Evolutionary conservation across 192 early-diverging fungal species (phyloP).

Genomic region (Backusella australiensis): DNA sequence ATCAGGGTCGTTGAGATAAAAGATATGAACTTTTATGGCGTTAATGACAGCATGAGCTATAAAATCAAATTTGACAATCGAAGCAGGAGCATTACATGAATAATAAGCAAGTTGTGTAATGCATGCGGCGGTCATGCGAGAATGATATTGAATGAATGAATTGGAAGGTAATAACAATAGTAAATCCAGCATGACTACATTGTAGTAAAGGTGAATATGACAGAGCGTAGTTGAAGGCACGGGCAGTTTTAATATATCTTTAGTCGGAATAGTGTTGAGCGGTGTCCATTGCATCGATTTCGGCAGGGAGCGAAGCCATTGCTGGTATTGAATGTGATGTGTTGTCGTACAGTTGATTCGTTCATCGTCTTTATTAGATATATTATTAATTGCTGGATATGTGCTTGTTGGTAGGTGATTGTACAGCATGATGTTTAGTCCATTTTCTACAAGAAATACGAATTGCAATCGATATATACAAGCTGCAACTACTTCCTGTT

Average conservation of each 20-base stretch:
- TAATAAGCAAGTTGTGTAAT: constrained; percentile 15
- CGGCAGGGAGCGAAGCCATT: constrained; percentile 5
- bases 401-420: constrained; percentile 3
- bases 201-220: constrained; percentile 4
- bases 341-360: neutral
- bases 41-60: neutral
- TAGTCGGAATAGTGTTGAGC: neutral
- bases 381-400: neutral
- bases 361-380: neutral
- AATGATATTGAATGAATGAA: neutral
- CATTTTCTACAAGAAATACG: constrained; percentile 2
- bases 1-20: neutral
- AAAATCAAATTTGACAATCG: constrained; percentile 12
- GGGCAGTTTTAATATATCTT: constrained; percentile 5
- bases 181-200: neutral
- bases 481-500: neutral
- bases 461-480: constrained; percentile 13
- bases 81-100: constrained; percentile 1
- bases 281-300: constrained; percentile 11
- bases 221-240: neutral
- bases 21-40: constrained; percentile 4
- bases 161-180: neutral
- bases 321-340: neutral
- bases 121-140: neutral
- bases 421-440: neutral